Evolutionary conservation across 805 yeast genomes (phyloP), one percentile per base, ranked within the genome.

Genomic region (Wickerhamomyces kurtzmanii): DNA sequence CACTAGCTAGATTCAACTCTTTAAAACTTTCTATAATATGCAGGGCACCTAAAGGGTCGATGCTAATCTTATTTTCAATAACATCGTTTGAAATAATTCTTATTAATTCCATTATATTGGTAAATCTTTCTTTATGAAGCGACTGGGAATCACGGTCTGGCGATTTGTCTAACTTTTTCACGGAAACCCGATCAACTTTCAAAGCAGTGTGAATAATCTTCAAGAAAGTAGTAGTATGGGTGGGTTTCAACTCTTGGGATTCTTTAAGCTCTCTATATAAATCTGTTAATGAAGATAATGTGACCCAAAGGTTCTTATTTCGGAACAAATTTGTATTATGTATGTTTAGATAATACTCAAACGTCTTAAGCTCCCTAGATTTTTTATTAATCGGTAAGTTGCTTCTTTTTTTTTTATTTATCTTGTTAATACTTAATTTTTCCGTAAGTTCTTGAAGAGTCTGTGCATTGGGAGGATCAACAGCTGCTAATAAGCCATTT

Each of bases 121-220:
- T 56, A 32, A 68, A 70, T 57, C 68, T 68, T 38, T 69, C 71
- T 29, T 62, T 65, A 34, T 60, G 65, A 47, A 70, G 68, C 8
- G 75, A 71, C 33, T 67, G 68, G 16, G 72, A 65, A 34, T 72
- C 79, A 39, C 69, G 68, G 45, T 72, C 79, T 10, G 75, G 68
- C 39, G 71, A 71, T 47, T 70, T 70, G 33, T 68, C 62, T 49
- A 71, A 54, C 41, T 71, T 65, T 6, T 74, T 62, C 29, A 69
- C 49, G 41, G 71, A 75, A 21, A 61, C 51, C 45, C 77, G 61
- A 42, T 70, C 70, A 16, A 70, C 69, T 42, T 75, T 58, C 20
- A 71, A 51, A 4, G 73, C 76, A 31, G 70, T 70, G 38, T 73
- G 71, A 23, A 71, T 47, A 4, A 71, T 43, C 28, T 70, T 68